Percentiles rank a stretch among this genome's conserved stretches.
Conservation (phyloP, 2,329 filamentous ascomycete species). For the Colletotrichum graminicola region DNA sequence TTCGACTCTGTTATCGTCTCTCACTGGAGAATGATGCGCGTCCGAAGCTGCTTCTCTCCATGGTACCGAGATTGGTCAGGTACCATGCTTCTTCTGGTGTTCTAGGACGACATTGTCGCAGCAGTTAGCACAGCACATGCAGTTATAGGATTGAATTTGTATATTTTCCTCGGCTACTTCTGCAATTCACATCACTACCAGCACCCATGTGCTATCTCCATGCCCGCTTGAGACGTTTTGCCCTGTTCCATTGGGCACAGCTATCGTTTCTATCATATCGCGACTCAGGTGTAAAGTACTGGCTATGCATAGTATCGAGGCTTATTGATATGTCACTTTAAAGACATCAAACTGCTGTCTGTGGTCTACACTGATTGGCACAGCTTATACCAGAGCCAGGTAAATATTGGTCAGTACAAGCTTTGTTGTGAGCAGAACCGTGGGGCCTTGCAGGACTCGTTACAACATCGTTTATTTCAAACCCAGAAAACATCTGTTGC, state of each 20-base stretch:
- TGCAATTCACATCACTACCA: background rate
- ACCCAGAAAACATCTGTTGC: background rate
- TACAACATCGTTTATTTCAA: background rate
- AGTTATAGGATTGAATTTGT: background rate
- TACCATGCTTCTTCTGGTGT: slow-evolving; percentile 21
- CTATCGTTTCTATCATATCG: background rate
- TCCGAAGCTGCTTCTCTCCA: too few species aligned
- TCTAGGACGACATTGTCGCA: background rate
- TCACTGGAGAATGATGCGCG: too few species aligned
- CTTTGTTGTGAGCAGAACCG: background rate
- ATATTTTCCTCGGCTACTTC: background rate
- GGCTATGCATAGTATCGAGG: background rate
- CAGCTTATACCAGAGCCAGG: background rate
- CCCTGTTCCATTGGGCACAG: background rate
- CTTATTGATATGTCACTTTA: background rate
- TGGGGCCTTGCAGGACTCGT: background rate
- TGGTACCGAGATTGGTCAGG: too few species aligned
- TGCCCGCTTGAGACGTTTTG: background rate
- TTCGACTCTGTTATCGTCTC: too few species aligned
- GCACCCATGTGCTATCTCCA: background rate
- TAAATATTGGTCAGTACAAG: background rate
- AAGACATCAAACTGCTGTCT: background rate
- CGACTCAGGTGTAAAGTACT: too few species aligned
- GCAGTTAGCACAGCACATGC: background rate
- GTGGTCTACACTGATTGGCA: background rate